Base-by-base conservation (phyloP, 768 basidiomycete genomes). In the Dendrothele bispora region DNA sequence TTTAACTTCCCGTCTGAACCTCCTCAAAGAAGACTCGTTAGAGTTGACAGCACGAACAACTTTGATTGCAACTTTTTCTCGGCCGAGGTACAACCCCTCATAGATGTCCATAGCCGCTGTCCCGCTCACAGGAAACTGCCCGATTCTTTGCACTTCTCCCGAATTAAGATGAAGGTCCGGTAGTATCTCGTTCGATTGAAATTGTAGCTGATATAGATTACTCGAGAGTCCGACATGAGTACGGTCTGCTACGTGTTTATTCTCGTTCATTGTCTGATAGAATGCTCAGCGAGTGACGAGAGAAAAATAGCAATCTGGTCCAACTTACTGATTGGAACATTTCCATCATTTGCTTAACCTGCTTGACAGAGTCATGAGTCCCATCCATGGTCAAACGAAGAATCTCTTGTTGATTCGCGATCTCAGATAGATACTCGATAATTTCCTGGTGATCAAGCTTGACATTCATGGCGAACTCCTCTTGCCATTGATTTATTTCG, bases 11-110 rank as follows among this genome's bases (percentile, higher is more conserved):
- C 78, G 60, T 45, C 65, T 65, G 52, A 82, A 80, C 20, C 81
- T 66, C 79, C 68, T 59, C 21, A 71, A 48, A 50, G 72, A 76
- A 24, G 69, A 63, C 5, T 77, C 77, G 43, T 72, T 67, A 24
- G 73, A 69, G 40, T 75, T 68, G 38, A 81, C 72, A 10, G 78
- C 74, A 29, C 81, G 75, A 26, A 83, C 61, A 6, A 74, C 70
- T 55, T 82, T 82, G 58, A 83, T 75, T 3, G 78, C 75, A 2
- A 82, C 81, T 49, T 78, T 80, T 52, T 80, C 76, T 39, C 71
- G 65, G 26, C 68, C 67, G 1, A 83, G 68, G 62, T 80, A 83
- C 8, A 75, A 25, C 3, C 82, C 82, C 56, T 82, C 78, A 36
- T 68, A 72, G 11, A 80, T 74, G 59, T 79, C 80, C 68, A 80